Base-by-base conservation (phyloP, 805 yeast species). In the Candida khao-thaluensis region DNA sequence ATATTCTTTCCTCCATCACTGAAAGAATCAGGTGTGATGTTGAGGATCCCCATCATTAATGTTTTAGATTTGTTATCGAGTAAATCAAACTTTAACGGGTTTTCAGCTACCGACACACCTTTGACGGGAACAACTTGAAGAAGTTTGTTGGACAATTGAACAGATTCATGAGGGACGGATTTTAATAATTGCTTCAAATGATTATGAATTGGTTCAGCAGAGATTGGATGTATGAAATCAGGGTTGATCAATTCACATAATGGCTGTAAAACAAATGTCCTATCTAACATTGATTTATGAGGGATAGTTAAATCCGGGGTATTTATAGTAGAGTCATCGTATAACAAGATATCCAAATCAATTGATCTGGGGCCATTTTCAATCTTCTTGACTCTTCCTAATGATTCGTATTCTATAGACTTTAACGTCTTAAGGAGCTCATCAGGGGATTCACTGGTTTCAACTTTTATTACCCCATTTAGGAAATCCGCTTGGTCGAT, bases 281-380 rank as follows among this genome's bases (percentile, higher is more conserved):
- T 73, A 49, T 89, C 96, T 38, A 88, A 69, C 89, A 93, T 84
- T 31, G 87, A 72, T 28, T 81, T 77, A 60, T 93, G 99, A 0
- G 99, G 99, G 9, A 93, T 71, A 18, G 74, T 76, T 50, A 93
- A 72, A 25, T 77, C 72, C 0, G 72, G 65, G 1, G 74, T 65
- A 56, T 82, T 82, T 31, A 84, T 44, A 7, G 80, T 68, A 15
- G 74, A 46, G 25, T 71, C 68, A 52, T 80, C 93, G 56, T 79
- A 91, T 16, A 91, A 62, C 10, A 91, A 50, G 10, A 93, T 86
- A 60, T 93, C 99, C 35, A 93, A 69, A 55, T 93, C 99, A 38
- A 93, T 85, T 9, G 86, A 66, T 42, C 99, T 71, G 7, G 99
- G 99, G 0, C 99, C 96, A 57, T 93, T 93, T 10, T 85, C 90